Percentiles rank a stretch among this genome's conserved stretches.
phyloP scores from a whole-genome alignment of 768 basidiomycete species.

The Boletus subcaerulescens region DNA sequence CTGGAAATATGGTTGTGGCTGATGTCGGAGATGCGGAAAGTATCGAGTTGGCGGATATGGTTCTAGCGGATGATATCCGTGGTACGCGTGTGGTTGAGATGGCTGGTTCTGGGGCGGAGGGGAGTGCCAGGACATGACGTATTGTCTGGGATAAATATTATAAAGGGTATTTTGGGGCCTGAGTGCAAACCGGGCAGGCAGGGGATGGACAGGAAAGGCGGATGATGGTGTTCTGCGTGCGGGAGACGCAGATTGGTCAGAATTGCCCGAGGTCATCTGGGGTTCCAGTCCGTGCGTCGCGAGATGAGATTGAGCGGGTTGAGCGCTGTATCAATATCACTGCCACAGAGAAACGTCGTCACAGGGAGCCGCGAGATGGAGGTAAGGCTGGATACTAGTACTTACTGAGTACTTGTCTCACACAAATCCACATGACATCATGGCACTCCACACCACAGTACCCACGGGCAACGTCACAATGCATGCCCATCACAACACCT shows the following conservation, averaged over 20 bases:
- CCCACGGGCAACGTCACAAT: no score
- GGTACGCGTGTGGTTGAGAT: slow-evolving; percentile 34
- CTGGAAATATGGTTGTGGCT: slow-evolving; percentile 38
- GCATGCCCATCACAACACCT: no score
- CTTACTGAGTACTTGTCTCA: no score
- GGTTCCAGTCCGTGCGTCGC: not conserved
- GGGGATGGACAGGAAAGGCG: slow-evolving; percentile 23
- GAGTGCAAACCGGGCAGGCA: slow-evolving; percentile 21
- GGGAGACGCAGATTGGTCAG: not conserved
- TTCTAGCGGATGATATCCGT: slow-evolving; percentile 35
- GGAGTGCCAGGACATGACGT: slow-evolving; percentile 45
- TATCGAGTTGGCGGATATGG: slow-evolving; percentile 40
- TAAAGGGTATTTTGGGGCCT: slow-evolving; percentile 34
- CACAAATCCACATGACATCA: no score
- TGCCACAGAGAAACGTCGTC: no score
- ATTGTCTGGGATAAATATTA: slow-evolving; percentile 41
- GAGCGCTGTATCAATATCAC: no score
- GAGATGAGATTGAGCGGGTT: not conserved
- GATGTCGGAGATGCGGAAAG: slow-evolving; percentile 36
- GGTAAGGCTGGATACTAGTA: no score
- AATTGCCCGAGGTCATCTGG: not conserved
- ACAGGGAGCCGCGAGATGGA: no score
- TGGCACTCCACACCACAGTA: no score
- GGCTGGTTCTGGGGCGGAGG: slow-evolving; percentile 28
- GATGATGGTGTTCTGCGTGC: slow-evolving; percentile 3